Evolutionary conservation across 192 early-diverging fungal genomes (phyloP).

Genomic region (Coemansia reversa): DNA sequence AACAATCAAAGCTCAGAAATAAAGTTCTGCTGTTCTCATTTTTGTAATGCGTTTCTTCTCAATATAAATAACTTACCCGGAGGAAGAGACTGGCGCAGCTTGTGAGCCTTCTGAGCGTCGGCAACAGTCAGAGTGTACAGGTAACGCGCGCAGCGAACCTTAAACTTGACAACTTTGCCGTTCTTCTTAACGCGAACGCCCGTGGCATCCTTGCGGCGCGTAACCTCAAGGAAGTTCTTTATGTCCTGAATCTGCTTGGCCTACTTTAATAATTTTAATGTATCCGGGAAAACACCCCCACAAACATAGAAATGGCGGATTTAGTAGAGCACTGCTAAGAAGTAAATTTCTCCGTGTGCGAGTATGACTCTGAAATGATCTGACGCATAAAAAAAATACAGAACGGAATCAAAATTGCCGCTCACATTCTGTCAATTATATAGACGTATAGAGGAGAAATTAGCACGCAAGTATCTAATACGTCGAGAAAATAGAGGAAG

Average conservation of each 20-base stretch:
- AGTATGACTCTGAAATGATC: not conserved
- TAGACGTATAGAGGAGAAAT: not conserved
- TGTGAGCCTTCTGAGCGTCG: constrained; percentile 92
- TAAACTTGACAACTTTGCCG: constrained; percentile 91
- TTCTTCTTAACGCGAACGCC: constrained; percentile 97
- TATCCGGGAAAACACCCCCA: not conserved
- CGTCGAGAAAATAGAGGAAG: not conserved
- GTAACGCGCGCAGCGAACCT: constrained; percentile 97
- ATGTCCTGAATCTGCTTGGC: constrained; percentile 98
- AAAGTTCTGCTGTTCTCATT: not conserved
- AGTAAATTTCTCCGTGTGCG: not conserved
- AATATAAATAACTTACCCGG: constrained; percentile 51
- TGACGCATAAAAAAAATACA: not conserved
- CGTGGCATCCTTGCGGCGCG: constrained; percentile 94
- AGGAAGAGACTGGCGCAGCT: constrained; percentile 94
- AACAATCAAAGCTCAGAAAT: constrained; percentile 1
- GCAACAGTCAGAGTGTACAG: constrained; percentile 97
- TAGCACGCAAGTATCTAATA: not conserved
- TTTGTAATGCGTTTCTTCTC: not conserved
- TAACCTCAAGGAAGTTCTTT: constrained; percentile 95
- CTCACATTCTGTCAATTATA: not conserved
- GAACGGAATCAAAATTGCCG: not conserved
- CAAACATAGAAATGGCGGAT: not conserved
- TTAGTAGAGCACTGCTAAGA: no score
- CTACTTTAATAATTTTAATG: constrained; percentile 51